Base-by-base conservation (phyloP, 2,329 filamentous ascomycete genomes). In the Alternaria panax region DNA sequence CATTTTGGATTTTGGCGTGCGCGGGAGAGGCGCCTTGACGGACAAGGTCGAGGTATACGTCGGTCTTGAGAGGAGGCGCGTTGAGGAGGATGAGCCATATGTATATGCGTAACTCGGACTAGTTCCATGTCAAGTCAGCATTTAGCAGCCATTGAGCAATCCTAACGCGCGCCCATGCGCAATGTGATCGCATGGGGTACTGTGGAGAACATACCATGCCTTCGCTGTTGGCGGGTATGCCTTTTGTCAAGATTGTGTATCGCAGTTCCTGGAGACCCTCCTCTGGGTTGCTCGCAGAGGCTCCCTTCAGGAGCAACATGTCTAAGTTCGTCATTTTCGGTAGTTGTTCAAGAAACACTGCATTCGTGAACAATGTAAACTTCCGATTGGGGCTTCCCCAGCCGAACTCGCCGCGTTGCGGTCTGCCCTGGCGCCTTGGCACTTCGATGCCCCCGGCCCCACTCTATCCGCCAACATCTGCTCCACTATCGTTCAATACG, bases 1-100 rank as follows among this genome's bases (percentile, higher is more conserved):
- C 95, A 80, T 99, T 97, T 76, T 93, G 92, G 75, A 99, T 99
- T 81, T 99, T 99, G 72, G 92, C 88, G 81, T 99, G 97, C 45
- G 93, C 93, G 1, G 94, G 93, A 3, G 94, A 98, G 24, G 94
- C 91, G 63, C 95, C 94, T 64, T 95, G 92, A 74, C 96, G 93
- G 66, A 99, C 90, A 43, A 98, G 90, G 57, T 87, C 86, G 65
- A 98, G 90, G 77, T 99, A 99, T 62, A 90, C 86, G 71, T 97
- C 92, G 59, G 95, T 97, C 43, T 89, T 86, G 64, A 97, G 83
- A 42, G 96, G 88, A 7, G 92, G 89, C 30, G 93, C 90, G 74
- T 97, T 92, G 69, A 99, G 90, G 12, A 99, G 87, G 68, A 97
- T 92, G 40, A 98, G 86, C 95, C 95, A 99, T 66, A 96, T 88